Base-by-base conservation (phyloP, 2,329 filamentous ascomycete species). In the Calonectria multiphialidica region DNA sequence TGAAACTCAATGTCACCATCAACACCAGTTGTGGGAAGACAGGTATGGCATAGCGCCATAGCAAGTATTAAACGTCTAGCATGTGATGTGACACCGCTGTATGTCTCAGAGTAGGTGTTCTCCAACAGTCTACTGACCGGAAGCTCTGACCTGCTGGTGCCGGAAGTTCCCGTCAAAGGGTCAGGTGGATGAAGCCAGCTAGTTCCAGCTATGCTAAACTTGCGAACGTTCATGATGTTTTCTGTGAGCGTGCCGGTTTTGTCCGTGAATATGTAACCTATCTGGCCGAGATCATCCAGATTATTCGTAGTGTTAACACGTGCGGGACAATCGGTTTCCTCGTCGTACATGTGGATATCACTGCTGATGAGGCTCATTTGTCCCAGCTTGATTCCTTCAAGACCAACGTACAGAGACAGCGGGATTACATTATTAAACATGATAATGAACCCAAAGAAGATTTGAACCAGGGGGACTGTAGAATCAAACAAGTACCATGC, bases 341-440 rank as follows among this genome's bases (percentile, higher is more conserved):
- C 91, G 78, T 98, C 95, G 80, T 98, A 98, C 95, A 98, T 98
- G 76, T 95, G 93, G 66, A 96, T 84, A 79, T 98, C 96, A 25
- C 86, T 86, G 76, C 96, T 95, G 67, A 98, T 84, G 80, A 98
- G 90, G 70, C 96, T 87, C 87, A 98, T 93, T 80, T 92, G 90
- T 2, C 89, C 93, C 9, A 97, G 87, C 81, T 97, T 97, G 82
- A 97, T 92, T 70, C 98, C 88, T 75, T 98, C 96, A 82, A 98
- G 87, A 81, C 93, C 97, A 77, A 98, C 94, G 77, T 98, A 98
- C 0, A 98, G 88, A 0, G 95, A 95, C n/a, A 98, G 89, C 0
- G 96, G 96, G 72, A 98, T 96, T 84, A 98, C 92, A 45, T 97
- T 98, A 83, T 98, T 98, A 85, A 97, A 98, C 91, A 98, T 96